Conservation (phyloP, 179 eudicot genomes). For the Amaranthus tricolor region DNA sequence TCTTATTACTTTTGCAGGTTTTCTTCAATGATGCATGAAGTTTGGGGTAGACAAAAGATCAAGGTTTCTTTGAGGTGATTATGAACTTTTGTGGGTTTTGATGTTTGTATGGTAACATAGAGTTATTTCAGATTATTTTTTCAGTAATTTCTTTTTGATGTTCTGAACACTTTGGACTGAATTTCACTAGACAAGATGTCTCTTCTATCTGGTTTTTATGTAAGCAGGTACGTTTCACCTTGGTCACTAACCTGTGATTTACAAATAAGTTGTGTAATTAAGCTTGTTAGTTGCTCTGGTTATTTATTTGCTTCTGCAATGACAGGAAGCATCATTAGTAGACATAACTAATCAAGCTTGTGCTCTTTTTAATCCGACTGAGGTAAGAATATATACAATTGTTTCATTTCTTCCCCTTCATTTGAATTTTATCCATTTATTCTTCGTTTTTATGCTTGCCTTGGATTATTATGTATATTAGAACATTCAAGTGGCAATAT, state of each 20-base stretch:
- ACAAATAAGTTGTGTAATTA: neutral
- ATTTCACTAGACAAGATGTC: slow-evolving; percentile 63
- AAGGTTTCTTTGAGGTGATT: no score
- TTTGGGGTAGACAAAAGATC: no score
- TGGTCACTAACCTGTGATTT: neutral
- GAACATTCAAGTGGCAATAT: no score
- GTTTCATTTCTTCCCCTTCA: neutral
- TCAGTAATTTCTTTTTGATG: no score
- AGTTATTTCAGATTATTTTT: no score
- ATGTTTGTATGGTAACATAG: no score
- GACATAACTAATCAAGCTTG: slow-evolving; percentile 86
- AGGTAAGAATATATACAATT: slow-evolving; percentile 52
- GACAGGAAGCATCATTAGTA: slow-evolving; percentile 86
- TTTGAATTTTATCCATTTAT: neutral
- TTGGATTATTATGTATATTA: neutral
- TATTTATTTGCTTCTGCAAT: slow-evolving; percentile 25
- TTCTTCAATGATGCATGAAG: no score
- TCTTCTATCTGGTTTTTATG: slow-evolving; percentile 94
- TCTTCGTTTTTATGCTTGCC: neutral
- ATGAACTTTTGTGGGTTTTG: no score
- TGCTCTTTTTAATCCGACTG: slow-evolving; percentile 59
- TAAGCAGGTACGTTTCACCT: slow-evolving; percentile 62
- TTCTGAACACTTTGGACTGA: slow-evolving; percentile 60
- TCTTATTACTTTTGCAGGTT: no score
- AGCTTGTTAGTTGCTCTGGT: neutral